phyloP scores from a whole-genome alignment of 352 stramenopile genomes.

The Globisporangium parvum region DNA sequence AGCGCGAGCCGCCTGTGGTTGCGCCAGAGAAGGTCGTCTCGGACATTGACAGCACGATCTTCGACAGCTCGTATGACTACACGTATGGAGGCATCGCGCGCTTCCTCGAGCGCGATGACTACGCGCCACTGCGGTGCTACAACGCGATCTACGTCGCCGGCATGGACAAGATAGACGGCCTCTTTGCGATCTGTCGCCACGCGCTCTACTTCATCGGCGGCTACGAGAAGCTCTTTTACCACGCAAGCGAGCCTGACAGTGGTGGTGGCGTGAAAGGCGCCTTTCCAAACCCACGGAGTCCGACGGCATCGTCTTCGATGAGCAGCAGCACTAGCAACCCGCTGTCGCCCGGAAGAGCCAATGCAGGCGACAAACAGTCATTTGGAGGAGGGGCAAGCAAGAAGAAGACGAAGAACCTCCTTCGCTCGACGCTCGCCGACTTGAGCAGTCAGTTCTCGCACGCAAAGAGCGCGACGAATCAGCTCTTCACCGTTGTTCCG shows the following conservation, averaged over 20 bases:
- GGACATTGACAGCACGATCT: constrained; percentile 16
- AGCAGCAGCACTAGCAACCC: constrained; percentile 5
- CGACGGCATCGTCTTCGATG: neutral
- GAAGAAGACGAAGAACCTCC: constrained; percentile 46
- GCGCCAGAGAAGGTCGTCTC: constrained; percentile 13
- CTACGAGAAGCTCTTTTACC: constrained; percentile 50
- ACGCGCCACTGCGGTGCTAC: constrained; percentile 49
- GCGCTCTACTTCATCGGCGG: constrained; percentile 68
- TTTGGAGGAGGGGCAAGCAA: constrained; percentile 11
- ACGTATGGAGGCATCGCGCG: constrained; percentile 52
- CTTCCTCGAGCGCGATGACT: constrained; percentile 60
- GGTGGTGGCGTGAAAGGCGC: neutral
- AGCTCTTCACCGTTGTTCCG: constrained; percentile 47
- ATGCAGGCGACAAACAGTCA: constrained; percentile 2
- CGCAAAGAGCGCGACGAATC: constrained; percentile 25
- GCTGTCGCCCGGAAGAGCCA: constrained; percentile 15
- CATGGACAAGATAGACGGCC: constrained; percentile 48
- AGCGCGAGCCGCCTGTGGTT: neutral
- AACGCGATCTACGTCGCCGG: constrained; percentile 51
- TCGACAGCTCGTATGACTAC: constrained; percentile 47
- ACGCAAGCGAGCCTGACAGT: constrained; percentile 4
- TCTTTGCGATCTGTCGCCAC: constrained; percentile 47
- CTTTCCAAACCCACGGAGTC: constrained; percentile 9
- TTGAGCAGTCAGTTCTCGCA: constrained; percentile 35
- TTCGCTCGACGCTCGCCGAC: constrained; percentile 48